Conservation (phyloP, 1,139 yeast genomes). For the Yamadazyma taylorii region DNA sequence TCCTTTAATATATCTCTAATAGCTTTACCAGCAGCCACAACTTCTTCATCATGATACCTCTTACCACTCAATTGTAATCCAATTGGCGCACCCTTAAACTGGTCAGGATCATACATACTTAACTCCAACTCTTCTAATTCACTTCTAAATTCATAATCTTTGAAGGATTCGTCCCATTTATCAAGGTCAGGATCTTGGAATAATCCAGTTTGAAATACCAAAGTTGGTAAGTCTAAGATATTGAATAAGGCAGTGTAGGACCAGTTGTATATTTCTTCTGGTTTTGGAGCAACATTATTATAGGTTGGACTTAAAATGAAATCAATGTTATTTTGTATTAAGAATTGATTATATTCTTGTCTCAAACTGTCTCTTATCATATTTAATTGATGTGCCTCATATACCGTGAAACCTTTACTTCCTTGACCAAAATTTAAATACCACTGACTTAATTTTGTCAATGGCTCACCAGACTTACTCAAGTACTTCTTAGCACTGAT, state of each 20-base stretch:
- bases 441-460: constrained; percentile 59
- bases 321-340: constrained; percentile 59
- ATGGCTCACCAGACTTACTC: constrained; percentile 62
- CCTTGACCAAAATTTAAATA: constrained; percentile 59
- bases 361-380: constrained; percentile 52
- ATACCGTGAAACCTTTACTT: constrained; percentile 35
- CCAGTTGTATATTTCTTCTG: constrained; percentile 69
- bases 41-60: constrained; percentile 40
- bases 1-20: constrained; percentile 26
- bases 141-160: constrained; percentile 33
- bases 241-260: constrained; percentile 72
- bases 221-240: constrained; percentile 60
- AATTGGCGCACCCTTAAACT: constrained; percentile 38
- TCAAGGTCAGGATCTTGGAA: constrained; percentile 52
- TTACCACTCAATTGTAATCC: constrained; percentile 39
- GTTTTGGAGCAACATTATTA: constrained; percentile 70
- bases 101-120: constrained; percentile 29
- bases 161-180: constrained; percentile 37
- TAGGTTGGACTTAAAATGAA: constrained; percentile 67
- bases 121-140: constrained; percentile 44
- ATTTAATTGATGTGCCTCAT: constrained; percentile 49
- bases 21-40: constrained; percentile 40
- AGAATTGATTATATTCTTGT: constrained; percentile 51
- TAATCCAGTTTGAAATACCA: constrained; percentile 61
- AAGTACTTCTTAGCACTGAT: constrained; percentile 46